Conservation (phyloP, 768 basidiomycete genomes). For the Stropharia rugosoannulata region DNA sequence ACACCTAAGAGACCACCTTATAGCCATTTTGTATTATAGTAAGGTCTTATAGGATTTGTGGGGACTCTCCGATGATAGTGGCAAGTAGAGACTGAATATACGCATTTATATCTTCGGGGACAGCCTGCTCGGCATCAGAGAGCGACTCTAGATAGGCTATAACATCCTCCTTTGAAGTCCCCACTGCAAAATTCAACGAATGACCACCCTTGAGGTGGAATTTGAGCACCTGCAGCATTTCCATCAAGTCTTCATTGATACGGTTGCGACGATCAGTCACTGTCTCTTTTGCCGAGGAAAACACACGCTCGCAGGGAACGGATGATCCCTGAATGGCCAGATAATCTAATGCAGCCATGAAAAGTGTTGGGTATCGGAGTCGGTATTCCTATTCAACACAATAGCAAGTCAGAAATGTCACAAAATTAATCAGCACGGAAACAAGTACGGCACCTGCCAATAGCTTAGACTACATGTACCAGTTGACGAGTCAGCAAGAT, state of each 20-base stretch:
- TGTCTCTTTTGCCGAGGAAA: conserved; percentile 15
- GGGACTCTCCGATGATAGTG: too few relatives aligned
- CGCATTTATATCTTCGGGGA: conserved; percentile 6
- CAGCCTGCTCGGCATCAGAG: background rate
- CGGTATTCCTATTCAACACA: too few relatives aligned
- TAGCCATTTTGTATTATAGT: too few relatives aligned
- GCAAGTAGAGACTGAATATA: conserved; percentile 13
- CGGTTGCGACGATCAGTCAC: conserved; percentile 6
- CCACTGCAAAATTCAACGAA: conserved; percentile 6
- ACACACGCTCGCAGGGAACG: conserved; percentile 16
- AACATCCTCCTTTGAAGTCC: conserved; percentile 6
- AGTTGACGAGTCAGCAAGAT: too few relatives aligned
- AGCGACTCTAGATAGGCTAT: conserved; percentile 3
- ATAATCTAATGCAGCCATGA: too few relatives aligned
- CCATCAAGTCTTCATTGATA: conserved; percentile 9
- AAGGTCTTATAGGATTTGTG: too few relatives aligned
- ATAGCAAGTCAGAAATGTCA: too few relatives aligned
- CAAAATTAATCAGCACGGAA: too few relatives aligned
- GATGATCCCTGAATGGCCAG: conserved; percentile 11
- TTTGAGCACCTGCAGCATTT: conserved; percentile 14
- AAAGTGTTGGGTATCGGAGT: too few relatives aligned
- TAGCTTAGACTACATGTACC: too few relatives aligned
- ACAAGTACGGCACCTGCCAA: too few relatives aligned
- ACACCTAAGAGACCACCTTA: too few relatives aligned
- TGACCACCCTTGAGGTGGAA: conserved; percentile 7